phyloP scores from a whole-genome alignment of 495 filamentous ascomycete genomes.

The Halenospora varia region DNA sequence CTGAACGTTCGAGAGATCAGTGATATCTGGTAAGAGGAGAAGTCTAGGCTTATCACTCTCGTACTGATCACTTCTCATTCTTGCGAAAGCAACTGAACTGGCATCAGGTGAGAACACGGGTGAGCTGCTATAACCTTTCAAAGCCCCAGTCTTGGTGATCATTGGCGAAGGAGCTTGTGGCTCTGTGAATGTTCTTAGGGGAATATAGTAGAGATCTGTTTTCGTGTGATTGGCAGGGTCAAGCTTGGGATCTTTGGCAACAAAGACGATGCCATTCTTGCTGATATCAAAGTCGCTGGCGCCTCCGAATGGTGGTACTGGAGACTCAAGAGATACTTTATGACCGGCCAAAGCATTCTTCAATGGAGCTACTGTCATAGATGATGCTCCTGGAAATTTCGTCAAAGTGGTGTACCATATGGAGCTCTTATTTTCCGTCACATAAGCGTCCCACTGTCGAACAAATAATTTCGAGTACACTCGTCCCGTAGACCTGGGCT shows the following conservation, averaged over 20 bases:
- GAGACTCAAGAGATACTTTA: slow-evolving; percentile 33
- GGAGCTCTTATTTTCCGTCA: slow-evolving; percentile 62
- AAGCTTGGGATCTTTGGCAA: slow-evolving; percentile 66
- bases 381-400: slow-evolving; percentile 38
- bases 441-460: slow-evolving; percentile 73
- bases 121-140: slow-evolving; percentile 68
- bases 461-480: slow-evolving; percentile 70
- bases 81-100: slow-evolving; percentile 69
- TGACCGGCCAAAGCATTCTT: slow-evolving; percentile 49
- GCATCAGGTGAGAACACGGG: slow-evolving; percentile 77
- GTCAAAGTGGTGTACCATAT: slow-evolving; percentile 70
- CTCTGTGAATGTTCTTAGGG: slow-evolving; percentile 56
- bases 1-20: slow-evolving; percentile 54
- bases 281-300: slow-evolving; percentile 54
- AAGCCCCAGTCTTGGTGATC: slow-evolving; percentile 41
- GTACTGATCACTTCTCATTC: slow-evolving; percentile 77
- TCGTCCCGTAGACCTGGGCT: slow-evolving; percentile 53
- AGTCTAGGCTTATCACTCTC: slow-evolving; percentile 86
- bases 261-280: slow-evolving; percentile 64
- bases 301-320: slow-evolving; percentile 54
- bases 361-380: slow-evolving; percentile 36
- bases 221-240: slow-evolving; percentile 80
- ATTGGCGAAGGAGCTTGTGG: slow-evolving; percentile 39
- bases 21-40: slow-evolving; percentile 57
- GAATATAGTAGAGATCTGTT: slow-evolving; percentile 69